These are phyloP conservation scores for Pulveroboletus frians DNA, from an alignment of 768 basidiomycete species.

Conservation along the genomic window DNA sequence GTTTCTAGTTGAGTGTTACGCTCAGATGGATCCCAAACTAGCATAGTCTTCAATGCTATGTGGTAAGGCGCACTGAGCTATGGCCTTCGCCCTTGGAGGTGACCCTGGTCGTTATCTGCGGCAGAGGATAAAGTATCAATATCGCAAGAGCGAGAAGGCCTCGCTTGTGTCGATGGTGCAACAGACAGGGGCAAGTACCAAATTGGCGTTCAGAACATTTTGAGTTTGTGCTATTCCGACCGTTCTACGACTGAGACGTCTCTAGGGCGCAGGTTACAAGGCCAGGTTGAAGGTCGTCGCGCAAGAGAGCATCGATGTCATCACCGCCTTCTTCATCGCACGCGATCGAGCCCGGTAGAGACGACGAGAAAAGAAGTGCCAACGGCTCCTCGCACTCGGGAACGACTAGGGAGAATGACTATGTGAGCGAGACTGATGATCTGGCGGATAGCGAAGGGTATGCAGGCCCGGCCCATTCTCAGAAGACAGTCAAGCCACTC, in stretches of 20 bases:
- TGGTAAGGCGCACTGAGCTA: too few relatives aligned
- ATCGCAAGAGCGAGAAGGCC: too few relatives aligned
- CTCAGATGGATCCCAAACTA: background rate
- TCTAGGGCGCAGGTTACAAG: background rate
- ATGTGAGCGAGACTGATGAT: conserved; percentile 20
- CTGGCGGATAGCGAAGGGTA: conserved; percentile 56
- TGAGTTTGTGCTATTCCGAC: background rate
- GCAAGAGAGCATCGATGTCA: background rate
- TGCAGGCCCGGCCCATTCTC: conserved; percentile 37
- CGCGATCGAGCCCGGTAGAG: background rate
- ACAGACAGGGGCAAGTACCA: conserved; percentile 5
- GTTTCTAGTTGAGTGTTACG: too few relatives aligned
- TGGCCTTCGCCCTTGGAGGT: too few relatives aligned
- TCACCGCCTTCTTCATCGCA: background rate
- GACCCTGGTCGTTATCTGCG: too few relatives aligned
- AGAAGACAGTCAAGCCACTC: conserved; percentile 63
- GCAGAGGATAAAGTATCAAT: too few relatives aligned
- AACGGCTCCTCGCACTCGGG: background rate
- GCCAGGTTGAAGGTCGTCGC: background rate
- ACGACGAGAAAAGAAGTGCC: background rate
- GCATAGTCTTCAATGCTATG: background rate
- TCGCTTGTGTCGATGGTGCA: too few relatives aligned
- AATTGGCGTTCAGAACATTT: conserved; percentile 1
- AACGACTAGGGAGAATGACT: conserved; percentile 25
- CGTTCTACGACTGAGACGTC: background rate